These are phyloP conservation scores for Lyophyllum semitale DNA, from an alignment of 768 basidiomycete species.

Conservation along the genomic window DNA sequence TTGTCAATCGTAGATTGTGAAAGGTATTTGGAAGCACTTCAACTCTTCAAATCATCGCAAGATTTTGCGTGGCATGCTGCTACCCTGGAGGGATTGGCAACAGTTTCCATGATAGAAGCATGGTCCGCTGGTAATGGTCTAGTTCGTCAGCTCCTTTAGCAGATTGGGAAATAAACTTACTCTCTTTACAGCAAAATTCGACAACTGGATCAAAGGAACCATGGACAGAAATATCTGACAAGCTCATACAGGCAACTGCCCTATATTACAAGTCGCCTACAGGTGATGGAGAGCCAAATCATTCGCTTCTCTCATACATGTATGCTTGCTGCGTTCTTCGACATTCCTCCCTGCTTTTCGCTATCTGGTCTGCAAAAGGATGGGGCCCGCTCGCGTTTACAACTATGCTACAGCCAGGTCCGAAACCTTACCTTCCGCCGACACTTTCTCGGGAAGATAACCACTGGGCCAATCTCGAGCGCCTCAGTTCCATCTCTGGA, in stretches of 20 bases:
- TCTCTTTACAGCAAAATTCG: slow-evolving; percentile 52
- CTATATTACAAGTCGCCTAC: slow-evolving; percentile 65
- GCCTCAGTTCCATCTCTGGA: slow-evolving; percentile 66
- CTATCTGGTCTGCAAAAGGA: slow-evolving; percentile 85
- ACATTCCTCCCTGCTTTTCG: slow-evolving; percentile 72
- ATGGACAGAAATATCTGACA: slow-evolving; percentile 80
- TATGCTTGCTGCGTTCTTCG: slow-evolving; percentile 71
- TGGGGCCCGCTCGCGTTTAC: slow-evolving; percentile 82
- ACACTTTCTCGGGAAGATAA: slow-evolving; percentile 50
- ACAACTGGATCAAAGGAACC: slow-evolving; percentile 57
- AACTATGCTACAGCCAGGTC: slow-evolving; percentile 69
- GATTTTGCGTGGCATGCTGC: slow-evolving; percentile 91
- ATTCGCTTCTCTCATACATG: slow-evolving; percentile 65
- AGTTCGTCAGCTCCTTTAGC: slow-evolving; percentile 44
- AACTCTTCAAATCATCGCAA: slow-evolving; percentile 69
- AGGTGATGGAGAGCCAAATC: slow-evolving; percentile 57
- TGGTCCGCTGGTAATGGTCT: slow-evolving; percentile 78
- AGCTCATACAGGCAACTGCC: slow-evolving; percentile 60
- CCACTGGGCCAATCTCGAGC: slow-evolving; percentile 57
- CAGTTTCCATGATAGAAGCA: slow-evolving; percentile 76
- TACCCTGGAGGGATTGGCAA: slow-evolving; percentile 83
- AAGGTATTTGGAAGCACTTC: slow-evolving; percentile 87
- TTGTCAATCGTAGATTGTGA: slow-evolving; percentile 14
- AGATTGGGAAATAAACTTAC: slow-evolving; percentile 8
- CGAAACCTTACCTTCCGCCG: slow-evolving; percentile 60